Evolutionary conservation across 768 basidiomycete genomes (phyloP).

Genomic region (Mrakia blollopis): DNA sequence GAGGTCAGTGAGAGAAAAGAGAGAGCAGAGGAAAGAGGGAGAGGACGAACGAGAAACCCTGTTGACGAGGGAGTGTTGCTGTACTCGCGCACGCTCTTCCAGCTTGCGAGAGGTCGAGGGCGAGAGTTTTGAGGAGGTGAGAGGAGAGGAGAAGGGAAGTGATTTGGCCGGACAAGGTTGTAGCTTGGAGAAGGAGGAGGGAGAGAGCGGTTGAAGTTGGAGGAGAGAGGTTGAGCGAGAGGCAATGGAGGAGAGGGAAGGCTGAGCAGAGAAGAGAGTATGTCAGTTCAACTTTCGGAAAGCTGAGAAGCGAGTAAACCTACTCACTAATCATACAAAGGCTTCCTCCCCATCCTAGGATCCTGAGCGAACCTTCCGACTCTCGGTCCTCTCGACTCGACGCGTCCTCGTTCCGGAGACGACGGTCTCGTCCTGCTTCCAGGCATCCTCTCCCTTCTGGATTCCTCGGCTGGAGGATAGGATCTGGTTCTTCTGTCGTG

Average conservation of each 20-base stretch:
- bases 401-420: background rate
- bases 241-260: background rate
- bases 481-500: background rate
- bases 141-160: background rate
- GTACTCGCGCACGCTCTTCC: background rate
- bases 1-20: background rate
- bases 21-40: background rate
- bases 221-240: no score
- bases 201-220: background rate
- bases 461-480: background rate
- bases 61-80: background rate
- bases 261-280: background rate
- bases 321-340: background rate
- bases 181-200: background rate
- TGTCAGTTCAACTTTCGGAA: background rate
- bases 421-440: background rate
- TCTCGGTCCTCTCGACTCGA: background rate
- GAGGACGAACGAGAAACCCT: background rate
- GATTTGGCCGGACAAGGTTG: background rate
- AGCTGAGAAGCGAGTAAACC: background rate
- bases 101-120: background rate
- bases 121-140: background rate
- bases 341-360: background rate
- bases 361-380: background rate
- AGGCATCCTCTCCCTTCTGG: background rate